Evolutionary conservation across 441 rosid species (phyloP), one percentile per base, ranked within the genome.

Genomic region (Cnidoscolus chayamansa): DNA sequence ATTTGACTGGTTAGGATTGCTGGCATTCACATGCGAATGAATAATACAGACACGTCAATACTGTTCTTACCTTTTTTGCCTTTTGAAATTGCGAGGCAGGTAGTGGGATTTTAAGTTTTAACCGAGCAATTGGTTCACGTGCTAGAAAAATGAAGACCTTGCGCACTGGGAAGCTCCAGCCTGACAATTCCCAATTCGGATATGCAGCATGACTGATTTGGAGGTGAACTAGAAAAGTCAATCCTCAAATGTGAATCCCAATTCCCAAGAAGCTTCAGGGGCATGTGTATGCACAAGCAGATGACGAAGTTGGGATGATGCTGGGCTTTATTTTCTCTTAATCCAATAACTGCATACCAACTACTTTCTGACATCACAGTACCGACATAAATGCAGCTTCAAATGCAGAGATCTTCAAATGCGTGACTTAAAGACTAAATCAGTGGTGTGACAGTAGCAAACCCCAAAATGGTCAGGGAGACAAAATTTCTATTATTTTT

Each of bases 361-460:
- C 85, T 59, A 80, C 77, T 76, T 65, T 61, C 82, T 82, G 87
- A 77, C 84, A 72, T 49, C 25, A 67, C 62, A 76, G 17, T 58
- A 62, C 68, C 16, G 37, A 43, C 61, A 63, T 84, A 76, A 84
- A 82, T 84, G 85, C 82, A 61, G 77, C 79, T 59, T 74, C 78
- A 48, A 77, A 73, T 78, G 70, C 56, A n/a, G 80, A 65, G 19
- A 65, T 32, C 32, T 66, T 65, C 7, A 73, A 73, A 65, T 65
- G 64, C 47, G 49, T 56, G 25, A 5, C 13, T 16, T 43, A 72
- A 20, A 63, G 25, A 72, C 61, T 37, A 2, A 54, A 72, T 15
- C 43, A 11, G 2, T 0, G 17, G 8, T 20, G 17, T 25, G 35
- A 17, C 15, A 63, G 20, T 53, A 5, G 8, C 62, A 60, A 56